phyloP scores from a whole-genome alignment of 192 early-diverging fungal genomes.

The Lunasporangiospora selenospora region DNA sequence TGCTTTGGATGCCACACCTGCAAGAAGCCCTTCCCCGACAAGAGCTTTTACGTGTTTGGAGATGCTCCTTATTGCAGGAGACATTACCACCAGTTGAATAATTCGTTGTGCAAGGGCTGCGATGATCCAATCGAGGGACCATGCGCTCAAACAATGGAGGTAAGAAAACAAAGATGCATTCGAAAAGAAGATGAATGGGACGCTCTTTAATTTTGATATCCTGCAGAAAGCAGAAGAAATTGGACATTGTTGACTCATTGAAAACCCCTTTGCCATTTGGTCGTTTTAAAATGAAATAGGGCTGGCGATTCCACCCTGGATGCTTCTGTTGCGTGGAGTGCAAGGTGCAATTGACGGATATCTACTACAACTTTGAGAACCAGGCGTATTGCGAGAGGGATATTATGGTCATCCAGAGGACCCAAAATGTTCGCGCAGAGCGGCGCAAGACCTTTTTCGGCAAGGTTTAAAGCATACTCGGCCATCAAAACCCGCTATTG shows the following conservation, averaged over 20 bases:
- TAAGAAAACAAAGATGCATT: neutral
- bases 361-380: constrained; percentile 67
- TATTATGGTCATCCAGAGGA: constrained; percentile 60
- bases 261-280: no score
- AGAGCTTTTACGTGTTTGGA: constrained; percentile 84
- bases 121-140: constrained; percentile 81
- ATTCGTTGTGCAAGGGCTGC: constrained; percentile 76
- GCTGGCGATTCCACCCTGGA: constrained; percentile 75
- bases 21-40: constrained; percentile 66
- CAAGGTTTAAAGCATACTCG: constrained; percentile 21
- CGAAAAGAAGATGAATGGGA: no score
- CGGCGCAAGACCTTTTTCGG: constrained; percentile 52
- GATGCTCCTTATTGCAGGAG: constrained; percentile 77
- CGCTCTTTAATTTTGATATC: no score
- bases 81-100: constrained; percentile 82
- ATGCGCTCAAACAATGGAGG: constrained; percentile 83
- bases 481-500: no score
- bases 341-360: constrained; percentile 59
- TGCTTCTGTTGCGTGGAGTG: constrained; percentile 77
- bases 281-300: no score
- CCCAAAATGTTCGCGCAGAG: constrained; percentile 54
- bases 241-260: neutral
- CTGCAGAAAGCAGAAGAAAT: neutral
- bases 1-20: constrained; percentile 75
- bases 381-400: constrained; percentile 70